These are phyloP conservation scores for Pyrrhoderma lamaoense DNA, from an alignment of 1,284 basidiomycete genomes.

Conservation along the genomic window DNA sequence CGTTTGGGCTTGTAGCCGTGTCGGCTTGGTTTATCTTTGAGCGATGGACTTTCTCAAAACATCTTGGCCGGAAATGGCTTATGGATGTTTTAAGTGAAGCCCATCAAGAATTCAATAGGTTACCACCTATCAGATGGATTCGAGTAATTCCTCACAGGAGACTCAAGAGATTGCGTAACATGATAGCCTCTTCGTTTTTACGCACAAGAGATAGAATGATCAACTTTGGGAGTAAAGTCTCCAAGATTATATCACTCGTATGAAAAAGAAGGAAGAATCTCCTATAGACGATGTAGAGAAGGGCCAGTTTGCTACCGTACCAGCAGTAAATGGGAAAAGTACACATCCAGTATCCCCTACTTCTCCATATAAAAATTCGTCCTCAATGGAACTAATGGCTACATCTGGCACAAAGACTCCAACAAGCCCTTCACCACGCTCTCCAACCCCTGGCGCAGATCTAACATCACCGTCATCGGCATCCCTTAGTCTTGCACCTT, in stretches of 20 bases:
- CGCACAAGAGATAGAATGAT: not conserved
- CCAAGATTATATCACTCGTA: not conserved
- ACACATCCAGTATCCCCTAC: conserved; percentile 22
- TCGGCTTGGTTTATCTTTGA: conserved; percentile 74
- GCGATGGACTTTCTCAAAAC: conserved; percentile 60
- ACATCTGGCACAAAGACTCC: conserved; percentile 32
- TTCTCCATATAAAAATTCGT: conserved; percentile 9
- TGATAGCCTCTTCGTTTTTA: conserved; percentile 4
- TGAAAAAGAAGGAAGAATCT: not conserved
- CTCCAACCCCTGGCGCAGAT: too few relatives aligned
- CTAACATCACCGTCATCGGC: conserved; percentile 25
- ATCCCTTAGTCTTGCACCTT: conserved; percentile 15
- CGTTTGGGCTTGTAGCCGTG: conserved; percentile 66
- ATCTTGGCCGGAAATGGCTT: conserved; percentile 70
- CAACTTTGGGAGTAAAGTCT: not conserved
- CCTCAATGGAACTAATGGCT: conserved; percentile 25
- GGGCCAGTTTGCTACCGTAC: not conserved
- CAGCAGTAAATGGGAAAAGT: not conserved
- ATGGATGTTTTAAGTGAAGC: conserved; percentile 55
- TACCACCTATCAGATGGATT: conserved; percentile 16
- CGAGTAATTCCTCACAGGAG: conserved; percentile 8
- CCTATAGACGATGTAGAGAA: not conserved
- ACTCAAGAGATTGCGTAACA: conserved; percentile 3
- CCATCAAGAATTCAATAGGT: conserved; percentile 25
- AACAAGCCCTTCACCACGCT: not conserved